These are phyloP conservation scores for Verticillium isaacii DNA, from an alignment of 2,329 filamentous ascomycete species.

Conservation along the genomic window DNA sequence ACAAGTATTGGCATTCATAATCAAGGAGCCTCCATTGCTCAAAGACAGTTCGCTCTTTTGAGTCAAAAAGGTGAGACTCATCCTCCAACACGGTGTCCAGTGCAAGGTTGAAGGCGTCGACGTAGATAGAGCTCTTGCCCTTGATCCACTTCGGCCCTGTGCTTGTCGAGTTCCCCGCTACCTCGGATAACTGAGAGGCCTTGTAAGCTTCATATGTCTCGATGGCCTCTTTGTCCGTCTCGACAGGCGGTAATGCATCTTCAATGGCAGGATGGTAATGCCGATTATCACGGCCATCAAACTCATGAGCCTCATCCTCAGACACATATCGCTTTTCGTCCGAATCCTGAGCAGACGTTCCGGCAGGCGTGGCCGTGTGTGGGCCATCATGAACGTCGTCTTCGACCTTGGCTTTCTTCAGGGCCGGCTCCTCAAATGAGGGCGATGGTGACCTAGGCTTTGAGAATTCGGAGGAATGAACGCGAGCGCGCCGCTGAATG, in stretches of 20 bases:
- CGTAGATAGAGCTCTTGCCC: conserved; percentile 86
- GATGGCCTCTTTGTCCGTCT: conserved; percentile 66
- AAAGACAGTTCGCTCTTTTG: conserved; percentile 74
- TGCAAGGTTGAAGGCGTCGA: conserved; percentile 93
- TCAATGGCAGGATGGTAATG: conserved; percentile 60
- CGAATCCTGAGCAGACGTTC: conserved; percentile 20
- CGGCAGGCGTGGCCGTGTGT: conserved; percentile 21
- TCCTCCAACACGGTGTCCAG: conserved; percentile 85
- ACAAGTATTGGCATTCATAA: conserved; percentile 92
- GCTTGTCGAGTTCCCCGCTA: conserved; percentile 28
- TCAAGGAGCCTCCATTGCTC: conserved; percentile 64
- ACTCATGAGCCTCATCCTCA: conserved; percentile 11
- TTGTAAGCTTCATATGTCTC: conserved; percentile 72
- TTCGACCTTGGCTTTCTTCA: conserved; percentile 26
- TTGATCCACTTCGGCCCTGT: conserved; percentile 55
- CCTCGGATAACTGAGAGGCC: conserved; percentile 41
- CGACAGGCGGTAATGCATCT: conserved; percentile 62
- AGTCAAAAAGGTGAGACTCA: conserved; percentile 81
- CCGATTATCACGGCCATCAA: not conserved
- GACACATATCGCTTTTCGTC: not conserved
- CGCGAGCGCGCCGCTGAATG: conserved; percentile 20
- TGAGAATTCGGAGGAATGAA: not conserved
- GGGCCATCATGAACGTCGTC: conserved; percentile 13
- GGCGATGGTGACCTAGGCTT: conserved; percentile 7
- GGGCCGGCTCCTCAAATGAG: conserved; percentile 20